These are phyloP conservation scores for Hymenoscyphus fraxineus DNA, from an alignment of 2,329 filamentous ascomycete genomes.

Conservation along the genomic window DNA sequence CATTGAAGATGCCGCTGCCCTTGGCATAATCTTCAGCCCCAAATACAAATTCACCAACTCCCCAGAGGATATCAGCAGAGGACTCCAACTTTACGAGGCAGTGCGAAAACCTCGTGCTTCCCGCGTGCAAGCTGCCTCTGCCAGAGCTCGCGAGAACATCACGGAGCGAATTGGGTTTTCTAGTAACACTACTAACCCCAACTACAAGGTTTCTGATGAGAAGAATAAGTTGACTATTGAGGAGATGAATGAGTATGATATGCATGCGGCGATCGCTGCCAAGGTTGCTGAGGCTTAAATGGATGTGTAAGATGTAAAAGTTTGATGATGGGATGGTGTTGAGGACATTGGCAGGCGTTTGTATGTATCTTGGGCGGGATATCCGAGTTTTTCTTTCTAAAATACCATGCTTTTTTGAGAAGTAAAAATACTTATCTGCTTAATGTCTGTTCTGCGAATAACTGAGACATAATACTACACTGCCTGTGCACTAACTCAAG, in stretches of 20 bases:
- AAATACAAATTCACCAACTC: constrained; percentile 39
- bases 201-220: constrained; percentile 60
- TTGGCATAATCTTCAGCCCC: constrained; percentile 37
- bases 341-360: not conserved
- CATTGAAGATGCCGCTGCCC: constrained; percentile 40
- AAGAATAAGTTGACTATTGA: constrained; percentile 62
- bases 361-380: not conserved
- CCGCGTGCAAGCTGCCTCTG: constrained; percentile 53
- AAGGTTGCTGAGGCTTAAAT: not conserved
- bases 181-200: constrained; percentile 51
- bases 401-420: not conserved
- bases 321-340: not conserved
- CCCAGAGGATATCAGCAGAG: constrained; percentile 41
- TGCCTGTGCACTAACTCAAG: no score
- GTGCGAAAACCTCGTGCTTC: constrained; percentile 53
- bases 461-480: no score
- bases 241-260: constrained; percentile 65
- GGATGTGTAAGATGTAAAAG: not conserved
- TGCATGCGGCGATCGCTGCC: constrained; percentile 51
- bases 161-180: constrained; percentile 64
- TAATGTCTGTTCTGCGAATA: not conserved
- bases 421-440: not conserved
- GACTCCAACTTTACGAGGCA: constrained; percentile 49
- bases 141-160: constrained; percentile 57
- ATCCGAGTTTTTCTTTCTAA: not conserved